Conservation (phyloP, 306 rosid genomes). For the Begonia masoniana region DNA sequence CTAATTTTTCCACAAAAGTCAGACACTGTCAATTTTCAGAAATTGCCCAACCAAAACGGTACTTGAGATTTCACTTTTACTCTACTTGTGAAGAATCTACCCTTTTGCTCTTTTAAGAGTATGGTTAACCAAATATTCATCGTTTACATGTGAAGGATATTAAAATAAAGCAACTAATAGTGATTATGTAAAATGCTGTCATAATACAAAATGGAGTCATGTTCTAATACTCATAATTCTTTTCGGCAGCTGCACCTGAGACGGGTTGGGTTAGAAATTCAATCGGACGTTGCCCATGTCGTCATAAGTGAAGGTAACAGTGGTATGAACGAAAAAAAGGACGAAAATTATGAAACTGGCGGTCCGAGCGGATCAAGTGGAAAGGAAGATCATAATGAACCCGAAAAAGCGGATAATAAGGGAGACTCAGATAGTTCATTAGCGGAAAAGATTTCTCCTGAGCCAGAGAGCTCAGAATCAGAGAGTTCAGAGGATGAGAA, state of each 20-base stretch:
- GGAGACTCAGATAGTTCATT: conserved; percentile 33
- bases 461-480: conserved; percentile 57
- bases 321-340: conserved; percentile 48
- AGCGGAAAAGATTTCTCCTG: conserved; percentile 29
- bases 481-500: conserved; percentile 37
- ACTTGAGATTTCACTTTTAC: no score
- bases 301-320: conserved; percentile 50
- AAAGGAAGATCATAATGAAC: conserved; percentile 37
- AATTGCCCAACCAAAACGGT: no score
- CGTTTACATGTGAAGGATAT: neutral
- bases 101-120: no score
- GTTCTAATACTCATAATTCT: neutral
- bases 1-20: no score
- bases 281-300: conserved; percentile 52
- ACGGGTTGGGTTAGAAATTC: conserved; percentile 92
- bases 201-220: neutral
- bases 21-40: no score
- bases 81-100: no score
- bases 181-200: neutral
- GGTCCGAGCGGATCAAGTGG: conserved; percentile 2
- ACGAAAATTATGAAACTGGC: conserved; percentile 2
- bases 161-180: neutral
- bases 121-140: neutral
- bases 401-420: conserved; percentile 25
- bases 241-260: conserved; percentile 63